A percentile compares a stretch with the other conserved stretches of the same genome.
Evolutionary conservation across 345 rosid species (phyloP).

Genomic region (Euphorbia lathyris): DNA sequence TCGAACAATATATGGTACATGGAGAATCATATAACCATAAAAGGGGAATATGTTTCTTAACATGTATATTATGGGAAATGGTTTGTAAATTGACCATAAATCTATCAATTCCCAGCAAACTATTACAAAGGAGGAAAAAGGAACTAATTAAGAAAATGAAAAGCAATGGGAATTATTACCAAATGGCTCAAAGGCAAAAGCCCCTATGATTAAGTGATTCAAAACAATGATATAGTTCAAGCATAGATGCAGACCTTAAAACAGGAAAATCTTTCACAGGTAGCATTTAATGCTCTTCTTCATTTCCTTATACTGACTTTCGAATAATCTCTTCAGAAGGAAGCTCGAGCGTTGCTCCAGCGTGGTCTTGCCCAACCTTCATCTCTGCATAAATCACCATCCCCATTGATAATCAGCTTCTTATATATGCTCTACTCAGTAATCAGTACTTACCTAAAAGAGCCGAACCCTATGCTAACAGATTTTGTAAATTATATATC

Average conservation of each 20-base stretch:
- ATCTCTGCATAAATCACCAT: constrained; percentile 47
- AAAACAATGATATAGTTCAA: background rate
- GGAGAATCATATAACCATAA: no score
- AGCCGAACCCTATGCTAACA: background rate
- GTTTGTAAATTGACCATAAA: background rate
- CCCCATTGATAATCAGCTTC: background rate
- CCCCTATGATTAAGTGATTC: background rate
- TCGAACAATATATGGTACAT: no score
- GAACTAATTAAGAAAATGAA: background rate
- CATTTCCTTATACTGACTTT: constrained; percentile 38
- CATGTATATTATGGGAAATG: background rate
- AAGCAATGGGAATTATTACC: background rate
- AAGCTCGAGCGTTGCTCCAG: constrained; percentile 81
- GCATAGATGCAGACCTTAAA: background rate
- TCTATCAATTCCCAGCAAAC: no score
- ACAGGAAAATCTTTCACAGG: constrained; percentile 2
- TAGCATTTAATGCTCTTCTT: background rate
- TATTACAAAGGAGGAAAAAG: no score
- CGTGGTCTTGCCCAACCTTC: constrained; percentile 71
- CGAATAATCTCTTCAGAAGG: constrained; percentile 67
- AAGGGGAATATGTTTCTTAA: background rate
- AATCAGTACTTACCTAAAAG: no score
- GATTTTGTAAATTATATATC: background rate
- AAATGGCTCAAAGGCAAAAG: background rate
- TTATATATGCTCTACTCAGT: background rate